phyloP scores from a whole-genome alignment of 148 eudicot species.

The Polygonum maritimum region DNA sequence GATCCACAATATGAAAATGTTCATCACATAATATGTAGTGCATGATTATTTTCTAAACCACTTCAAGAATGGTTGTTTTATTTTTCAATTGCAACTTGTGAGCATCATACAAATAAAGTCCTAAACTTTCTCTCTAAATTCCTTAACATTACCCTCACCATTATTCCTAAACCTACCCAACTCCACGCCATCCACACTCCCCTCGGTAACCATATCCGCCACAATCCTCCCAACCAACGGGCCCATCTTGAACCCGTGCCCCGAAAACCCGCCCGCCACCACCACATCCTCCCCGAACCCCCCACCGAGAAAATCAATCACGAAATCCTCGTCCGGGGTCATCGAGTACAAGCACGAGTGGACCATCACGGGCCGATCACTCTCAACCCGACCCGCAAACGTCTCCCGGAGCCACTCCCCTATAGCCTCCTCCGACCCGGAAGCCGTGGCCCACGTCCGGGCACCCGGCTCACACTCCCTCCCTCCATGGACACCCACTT shows the following conservation, averaged over 20 bases:
- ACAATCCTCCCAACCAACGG: slow-evolving; percentile 62
- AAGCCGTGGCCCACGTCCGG: slow-evolving; percentile 34
- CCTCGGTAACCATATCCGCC: slow-evolving; percentile 41
- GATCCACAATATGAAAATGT: slow-evolving; percentile 97
- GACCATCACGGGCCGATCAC: slow-evolving; percentile 33
- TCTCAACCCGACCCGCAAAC: slow-evolving; percentile 46
- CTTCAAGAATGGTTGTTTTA: too few relatives aligned
- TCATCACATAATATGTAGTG: too few relatives aligned
- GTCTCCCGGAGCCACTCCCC: slow-evolving; percentile 44
- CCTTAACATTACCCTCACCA: slow-evolving; percentile 54
- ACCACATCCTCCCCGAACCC: slow-evolving; percentile 61
- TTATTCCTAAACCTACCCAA: slow-evolving; percentile 52
- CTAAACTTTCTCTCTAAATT: too few relatives aligned
- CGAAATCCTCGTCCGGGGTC: slow-evolving; percentile 81
- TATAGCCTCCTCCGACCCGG: slow-evolving; percentile 14
- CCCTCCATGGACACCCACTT: slow-evolving; percentile 57
- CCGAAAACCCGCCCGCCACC: slow-evolving; percentile 79
- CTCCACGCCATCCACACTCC: slow-evolving; percentile 42
- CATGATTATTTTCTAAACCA: too few relatives aligned
- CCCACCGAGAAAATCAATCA: slow-evolving; percentile 79
- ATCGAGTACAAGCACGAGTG: slow-evolving; percentile 82
- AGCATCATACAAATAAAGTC: too few relatives aligned
- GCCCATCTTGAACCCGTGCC: slow-evolving; percentile 95
- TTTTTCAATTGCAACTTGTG: too few relatives aligned
- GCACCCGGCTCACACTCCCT: slow-evolving; percentile 48